Evolutionary conservation across 768 basidiomycete species (phyloP).

Genomic region (Ramaria rubella): DNA sequence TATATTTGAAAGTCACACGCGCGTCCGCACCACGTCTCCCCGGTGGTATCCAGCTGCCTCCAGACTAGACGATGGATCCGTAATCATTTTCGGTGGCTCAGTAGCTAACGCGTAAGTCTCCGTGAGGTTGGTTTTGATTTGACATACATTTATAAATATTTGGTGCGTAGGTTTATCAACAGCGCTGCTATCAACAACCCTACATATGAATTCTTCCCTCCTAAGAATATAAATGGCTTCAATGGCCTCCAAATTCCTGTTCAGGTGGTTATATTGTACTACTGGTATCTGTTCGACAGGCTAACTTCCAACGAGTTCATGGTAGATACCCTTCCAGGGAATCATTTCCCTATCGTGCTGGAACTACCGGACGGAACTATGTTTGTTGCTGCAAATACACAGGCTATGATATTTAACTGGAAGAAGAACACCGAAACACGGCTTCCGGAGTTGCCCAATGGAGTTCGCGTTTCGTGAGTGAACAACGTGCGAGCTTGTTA

Average conservation of each 20-base stretch:
- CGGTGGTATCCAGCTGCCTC: constrained; percentile 73
- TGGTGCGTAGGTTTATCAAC: constrained; percentile 62
- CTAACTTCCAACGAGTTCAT: constrained; percentile 14
- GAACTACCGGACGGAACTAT: constrained; percentile 38
- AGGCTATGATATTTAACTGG: constrained; percentile 38
- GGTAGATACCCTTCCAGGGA: constrained; percentile 16
- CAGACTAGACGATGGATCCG: constrained; percentile 31
- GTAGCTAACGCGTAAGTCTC: constrained; percentile 1
- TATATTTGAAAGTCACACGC: constrained; percentile 39
- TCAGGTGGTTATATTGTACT: not conserved
- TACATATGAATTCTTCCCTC: constrained; percentile 76
- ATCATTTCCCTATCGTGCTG: constrained; percentile 20
- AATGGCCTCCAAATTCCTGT: constrained; percentile 48
- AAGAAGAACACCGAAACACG: constrained; percentile 32
- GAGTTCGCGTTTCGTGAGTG: not conserved
- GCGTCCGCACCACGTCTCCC: constrained; percentile 38
- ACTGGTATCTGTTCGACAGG: not conserved
- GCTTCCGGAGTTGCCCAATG: constrained; percentile 26
- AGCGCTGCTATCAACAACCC: constrained; percentile 64
- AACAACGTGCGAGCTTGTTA: not conserved
- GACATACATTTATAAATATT: too few relatives aligned
- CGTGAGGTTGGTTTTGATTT: too few relatives aligned
- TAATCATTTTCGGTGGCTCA: constrained; percentile 27
- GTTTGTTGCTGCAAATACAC: constrained; percentile 36
- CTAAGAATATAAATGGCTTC: constrained; percentile 36